Evolutionary conservation across 805 yeast species (phyloP), one percentile per base, ranked within the genome.

Genomic region (Hanseniaspora valbyensis): DNA sequence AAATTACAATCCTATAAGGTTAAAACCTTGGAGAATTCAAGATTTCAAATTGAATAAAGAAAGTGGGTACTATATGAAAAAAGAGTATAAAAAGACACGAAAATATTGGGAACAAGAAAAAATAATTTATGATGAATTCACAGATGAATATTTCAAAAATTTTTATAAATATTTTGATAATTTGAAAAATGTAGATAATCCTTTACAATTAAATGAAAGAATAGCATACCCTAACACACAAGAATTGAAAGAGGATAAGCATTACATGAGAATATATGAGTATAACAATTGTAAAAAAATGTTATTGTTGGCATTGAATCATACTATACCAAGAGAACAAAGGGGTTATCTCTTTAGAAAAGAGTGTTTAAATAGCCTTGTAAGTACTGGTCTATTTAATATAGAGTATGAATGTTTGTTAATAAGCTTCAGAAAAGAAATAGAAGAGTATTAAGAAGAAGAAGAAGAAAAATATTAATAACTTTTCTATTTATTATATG

Each of bases 131-230:
- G 34, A 26, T 19, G 42, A 37, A 2, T 37, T 28, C 14, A 21
- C 21, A 16, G 49, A 44, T 24, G 24, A n/a, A 18, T 50, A 38
- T 25, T 28, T 33, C n/a, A 28, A 37, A 10, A 33, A 29, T 28
- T 42, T 30, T n/a, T 50, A 44, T 39, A 22, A 25, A n/a, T 50
- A 25, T 25, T 45, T 50, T 43, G 52, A 50, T 21, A 50, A 50
- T 36, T 21, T 50, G 42, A 50, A 50, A 25, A 33, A 43, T 26
- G 33, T 44, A 9, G 49, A 50, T 21, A 44, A 44, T 18, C 49
- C 46, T 12, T 25, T 44, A 22, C 36, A 34, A n/a, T 19, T 36
- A 24, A 26, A 42, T 21, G 46, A 44, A 14, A 22, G 52, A 18
- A 50, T 50, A 38, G 28, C 46, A 2, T 50, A 44, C 25, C 52